Evolutionary conservation across 2,329 filamentous ascomycete species (phyloP).

Genomic region (Fusarium piperis): DNA sequence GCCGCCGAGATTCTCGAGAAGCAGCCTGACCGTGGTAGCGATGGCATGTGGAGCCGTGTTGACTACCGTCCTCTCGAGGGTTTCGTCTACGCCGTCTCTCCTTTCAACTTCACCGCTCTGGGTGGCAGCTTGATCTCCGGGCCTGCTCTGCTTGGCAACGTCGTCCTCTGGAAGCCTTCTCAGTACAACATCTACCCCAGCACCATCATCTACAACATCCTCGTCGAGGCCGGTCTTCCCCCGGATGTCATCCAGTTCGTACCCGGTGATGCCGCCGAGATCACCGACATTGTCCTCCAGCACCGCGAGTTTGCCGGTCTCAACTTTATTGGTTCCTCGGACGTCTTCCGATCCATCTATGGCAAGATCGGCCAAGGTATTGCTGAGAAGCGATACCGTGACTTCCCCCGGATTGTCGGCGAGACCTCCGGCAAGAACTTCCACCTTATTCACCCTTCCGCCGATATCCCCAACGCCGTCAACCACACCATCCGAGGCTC

Average conservation of each 20-base stretch:
- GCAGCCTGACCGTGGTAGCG: conserved; percentile 47
- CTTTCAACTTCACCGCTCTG: conserved; percentile 97
- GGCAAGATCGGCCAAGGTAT: conserved; percentile 85
- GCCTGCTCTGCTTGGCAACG: conserved; percentile 90
- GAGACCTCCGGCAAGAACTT: conserved; percentile 97
- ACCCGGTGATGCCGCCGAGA: conserved; percentile 84
- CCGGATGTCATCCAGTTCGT: conserved; percentile 92
- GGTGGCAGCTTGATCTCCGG: conserved; percentile 84
- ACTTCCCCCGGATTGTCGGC: conserved; percentile 88
- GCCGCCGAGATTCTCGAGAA: conserved; percentile 62
- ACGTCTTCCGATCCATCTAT: conserved; percentile 88
- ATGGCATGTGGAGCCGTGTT: conserved; percentile 66
- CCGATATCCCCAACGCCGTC: conserved; percentile 82
- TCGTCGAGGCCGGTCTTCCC: conserved; percentile 90
- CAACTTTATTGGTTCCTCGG: conserved; percentile 93
- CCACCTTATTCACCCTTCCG: conserved; percentile 81
- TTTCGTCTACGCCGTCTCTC: conserved; percentile 92
- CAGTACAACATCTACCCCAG: conserved; percentile 86
- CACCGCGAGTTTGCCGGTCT: conserved; percentile 88
- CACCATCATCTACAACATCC: conserved; percentile 88
- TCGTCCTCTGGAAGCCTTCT: conserved; percentile 95
- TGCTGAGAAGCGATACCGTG: conserved; percentile 80
- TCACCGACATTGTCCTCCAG: conserved; percentile 79
- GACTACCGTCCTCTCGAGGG: conserved; percentile 94
- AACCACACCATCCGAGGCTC: conserved; percentile 85